Evolutionary conservation across 805 yeast genomes (phyloP), one percentile per base, ranked within the genome.

Genomic region (Cephaloascus albidus): DNA sequence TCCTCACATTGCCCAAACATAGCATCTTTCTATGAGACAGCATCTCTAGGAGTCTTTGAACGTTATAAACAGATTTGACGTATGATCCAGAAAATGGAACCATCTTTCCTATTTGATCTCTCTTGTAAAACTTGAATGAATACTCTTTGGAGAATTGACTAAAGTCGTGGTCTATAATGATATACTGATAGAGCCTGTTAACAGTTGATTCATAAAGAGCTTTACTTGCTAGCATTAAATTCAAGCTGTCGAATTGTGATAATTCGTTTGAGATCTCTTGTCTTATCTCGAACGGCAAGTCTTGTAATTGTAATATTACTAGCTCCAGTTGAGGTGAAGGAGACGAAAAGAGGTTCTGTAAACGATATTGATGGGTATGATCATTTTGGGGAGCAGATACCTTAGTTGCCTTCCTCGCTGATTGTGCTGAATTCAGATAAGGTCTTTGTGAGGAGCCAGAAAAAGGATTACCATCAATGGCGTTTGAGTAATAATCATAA

Each of bases 271-370:
- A 54, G 4, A 69, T 58, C 26, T 42, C 38, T 18, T 52, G 36
- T 6, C 61, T 49, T 12, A 68, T 43, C 42, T 68, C 75, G 20
- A 52, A 49, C 2, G 75, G 73, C n/a, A n/a, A n/a, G n/a, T n/a
- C n/a, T n/a, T n/a, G n/a, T n/a, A n/a, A n/a, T n/a, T n/a, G n/a
- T n/a, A n/a, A n/a, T n/a, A n/a, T n/a, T n/a, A n/a, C n/a, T n/a
- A n/a, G n/a, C n/a, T n/a, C n/a, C n/a, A n/a, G n/a, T n/a, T n/a
- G n/a, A n/a, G n/a, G n/a, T n/a, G n/a, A n/a, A n/a, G n/a, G n/a
- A n/a, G n/a, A n/a, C n/a, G n/a, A n/a, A n/a, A n/a, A n/a, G n/a
- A n/a, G n/a, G n/a, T n/a, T n/a, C n/a, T n/a, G n/a, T n/a, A n/a
- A n/a, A n/a, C n/a, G n/a, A n/a, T n/a, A n/a, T n/a, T n/a, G n/a